Evolutionary conservation across 257 asterid genomes (phyloP).

Genomic region (Agastache rugosa): DNA sequence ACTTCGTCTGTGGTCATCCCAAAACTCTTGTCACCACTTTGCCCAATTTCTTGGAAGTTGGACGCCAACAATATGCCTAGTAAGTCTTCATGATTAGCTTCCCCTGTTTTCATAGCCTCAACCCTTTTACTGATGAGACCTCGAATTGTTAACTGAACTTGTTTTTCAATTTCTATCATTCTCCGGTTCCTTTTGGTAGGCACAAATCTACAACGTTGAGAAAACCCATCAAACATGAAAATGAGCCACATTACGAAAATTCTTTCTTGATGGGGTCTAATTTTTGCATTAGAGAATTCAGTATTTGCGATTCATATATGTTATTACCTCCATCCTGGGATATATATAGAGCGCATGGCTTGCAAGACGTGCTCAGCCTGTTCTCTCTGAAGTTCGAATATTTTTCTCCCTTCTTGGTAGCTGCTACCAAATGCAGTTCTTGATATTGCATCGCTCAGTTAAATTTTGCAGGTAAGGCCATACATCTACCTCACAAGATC

Average conservation of each 20-base stretch:
- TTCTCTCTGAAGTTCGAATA: slow-evolving; percentile 59
- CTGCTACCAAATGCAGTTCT: slow-evolving; percentile 65
- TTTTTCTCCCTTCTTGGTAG: slow-evolving; percentile 55
- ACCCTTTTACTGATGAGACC: slow-evolving; percentile 7
- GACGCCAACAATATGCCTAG: slow-evolving; percentile 29
- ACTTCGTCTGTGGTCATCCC: slow-evolving; percentile 26
- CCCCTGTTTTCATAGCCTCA: slow-evolving; percentile 4
- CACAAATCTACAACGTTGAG: slow-evolving; percentile 40
- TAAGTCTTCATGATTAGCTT: slow-evolving; percentile 15
- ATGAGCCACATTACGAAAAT: too few relatives aligned
- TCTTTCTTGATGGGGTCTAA: not conserved
- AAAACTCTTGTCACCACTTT: not conserved
- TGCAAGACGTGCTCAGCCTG: slow-evolving; percentile 37
- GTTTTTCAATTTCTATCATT: slow-evolving; percentile 20
- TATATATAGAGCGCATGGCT: slow-evolving; percentile 34
- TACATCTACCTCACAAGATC: slow-evolving; percentile 54
- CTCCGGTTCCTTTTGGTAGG: slow-evolving; percentile 50
- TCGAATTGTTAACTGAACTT: slow-evolving; percentile 3
- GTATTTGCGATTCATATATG: too few relatives aligned
- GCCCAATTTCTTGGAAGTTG: slow-evolving; percentile 10
- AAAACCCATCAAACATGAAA: not conserved
- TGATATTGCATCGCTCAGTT: slow-evolving; percentile 54
- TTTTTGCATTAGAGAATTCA: not conserved
- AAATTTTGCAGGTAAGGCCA: slow-evolving; percentile 55
- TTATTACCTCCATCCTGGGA: slow-evolving; percentile 31